Evolutionary conservation across 345 rosid species (phyloP).

Genomic region (Citrus inodora): DNA sequence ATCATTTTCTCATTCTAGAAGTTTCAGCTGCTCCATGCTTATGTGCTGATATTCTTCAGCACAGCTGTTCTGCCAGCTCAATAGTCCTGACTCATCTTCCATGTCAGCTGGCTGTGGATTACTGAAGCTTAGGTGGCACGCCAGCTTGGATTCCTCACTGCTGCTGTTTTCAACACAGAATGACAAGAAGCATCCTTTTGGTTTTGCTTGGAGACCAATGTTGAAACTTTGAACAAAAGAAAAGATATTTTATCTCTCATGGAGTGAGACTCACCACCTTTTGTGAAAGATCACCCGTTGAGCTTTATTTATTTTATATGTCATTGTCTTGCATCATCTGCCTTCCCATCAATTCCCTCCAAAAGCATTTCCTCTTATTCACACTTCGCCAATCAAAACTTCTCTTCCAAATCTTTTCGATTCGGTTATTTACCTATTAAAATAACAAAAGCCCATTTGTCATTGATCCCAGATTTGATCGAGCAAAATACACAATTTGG

Average conservation of each 20-base stretch:
- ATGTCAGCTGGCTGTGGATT: no score
- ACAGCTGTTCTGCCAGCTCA: no score
- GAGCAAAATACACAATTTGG: not conserved
- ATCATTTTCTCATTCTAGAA: no score
- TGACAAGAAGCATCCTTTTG: not conserved
- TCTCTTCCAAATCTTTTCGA: slow-evolving; percentile 15
- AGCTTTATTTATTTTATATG: no score
- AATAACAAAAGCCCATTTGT: not conserved
- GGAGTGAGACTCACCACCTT: not conserved
- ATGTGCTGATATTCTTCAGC: no score
- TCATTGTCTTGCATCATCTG: slow-evolving; percentile 6
- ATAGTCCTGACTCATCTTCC: no score
- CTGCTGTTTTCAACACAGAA: no score
- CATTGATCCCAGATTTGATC: not conserved
- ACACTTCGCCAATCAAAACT: not conserved
- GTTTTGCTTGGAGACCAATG: not conserved
- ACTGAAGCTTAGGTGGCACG: no score
- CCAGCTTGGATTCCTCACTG: no score
- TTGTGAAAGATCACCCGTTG: slow-evolving; percentile 3
- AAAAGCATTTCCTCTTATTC: not conserved
- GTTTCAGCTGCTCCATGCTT: no score
- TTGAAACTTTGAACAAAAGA: not conserved
- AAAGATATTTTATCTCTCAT: not conserved
- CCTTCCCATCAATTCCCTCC: not conserved
- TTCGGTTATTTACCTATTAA: slow-evolving; percentile 3